phyloP scores from a whole-genome alignment of 208 protist species.

The Porcisia hertigi region DNA sequence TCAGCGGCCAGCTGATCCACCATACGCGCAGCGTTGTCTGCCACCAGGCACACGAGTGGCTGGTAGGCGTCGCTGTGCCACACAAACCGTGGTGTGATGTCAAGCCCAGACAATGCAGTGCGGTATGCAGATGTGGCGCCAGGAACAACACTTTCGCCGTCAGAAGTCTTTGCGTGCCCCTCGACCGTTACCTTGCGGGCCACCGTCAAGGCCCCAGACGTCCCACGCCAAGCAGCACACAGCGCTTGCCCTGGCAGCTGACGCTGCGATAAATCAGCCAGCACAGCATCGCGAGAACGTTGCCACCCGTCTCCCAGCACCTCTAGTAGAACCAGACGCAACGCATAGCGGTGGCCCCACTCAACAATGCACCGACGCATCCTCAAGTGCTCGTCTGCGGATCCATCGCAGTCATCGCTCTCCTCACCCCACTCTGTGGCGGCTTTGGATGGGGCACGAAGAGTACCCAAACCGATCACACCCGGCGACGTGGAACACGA shows the following conservation, averaged over 20 bases:
- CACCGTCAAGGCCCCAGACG: neutral
- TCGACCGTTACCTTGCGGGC: neutral
- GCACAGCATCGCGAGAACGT: neutral
- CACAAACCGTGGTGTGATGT: slow-evolving; percentile 2
- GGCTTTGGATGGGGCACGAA: neutral
- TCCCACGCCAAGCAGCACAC: neutral
- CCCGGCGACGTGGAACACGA: neutral
- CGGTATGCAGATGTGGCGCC: slow-evolving; percentile 1
- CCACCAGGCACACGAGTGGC: slow-evolving; percentile 1
- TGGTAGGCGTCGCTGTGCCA: slow-evolving; percentile 14
- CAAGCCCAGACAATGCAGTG: neutral
- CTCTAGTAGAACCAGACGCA: slow-evolving; percentile 23
- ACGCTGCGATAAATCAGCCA: neutral
- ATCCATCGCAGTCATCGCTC: neutral
- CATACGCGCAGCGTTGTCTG: neutral
- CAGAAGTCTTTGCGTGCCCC: neutral
- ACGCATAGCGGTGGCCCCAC: slow-evolving; percentile 25
- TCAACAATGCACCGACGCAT: slow-evolving; percentile 11
- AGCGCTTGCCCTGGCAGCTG: neutral
- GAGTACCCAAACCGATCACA: neutral
- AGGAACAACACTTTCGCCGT: neutral
- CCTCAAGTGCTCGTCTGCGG: neutral
- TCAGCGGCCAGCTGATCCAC: slow-evolving; percentile 4
- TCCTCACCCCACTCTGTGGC: neutral
- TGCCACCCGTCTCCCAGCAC: slow-evolving; percentile 21